Base-by-base conservation (phyloP, 768 basidiomycete genomes). In the Krasilnikovozyma curviuscula region DNA sequence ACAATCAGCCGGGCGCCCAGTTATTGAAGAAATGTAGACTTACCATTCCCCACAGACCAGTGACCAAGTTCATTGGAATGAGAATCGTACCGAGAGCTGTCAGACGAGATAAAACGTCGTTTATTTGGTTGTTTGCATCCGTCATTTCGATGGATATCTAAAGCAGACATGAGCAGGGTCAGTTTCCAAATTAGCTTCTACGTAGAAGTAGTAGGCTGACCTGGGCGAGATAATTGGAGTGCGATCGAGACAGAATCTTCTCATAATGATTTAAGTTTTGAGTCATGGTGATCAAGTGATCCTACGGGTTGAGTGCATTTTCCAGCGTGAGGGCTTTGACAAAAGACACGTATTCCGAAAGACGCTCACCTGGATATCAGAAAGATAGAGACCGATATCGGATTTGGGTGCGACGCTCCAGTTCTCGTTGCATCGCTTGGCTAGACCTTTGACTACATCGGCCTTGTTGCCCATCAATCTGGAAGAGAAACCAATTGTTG, bases 61-160 rank as follows among this genome's bases (percentile, higher is more conserved):
- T 98, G 43, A 98, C 76, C 64, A 97, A 66, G 65, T 97, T 97
- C 61, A 66, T 61, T 8, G 59, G 61, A 54, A 98, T 79, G 56
- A 97, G 79, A 5, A 98, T 77, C 6, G 93, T 98, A 73, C 93
- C 93, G 39, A 98, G 73, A 9, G 45, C 21, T 5, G 27, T 58
- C 63, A 53, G 38, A 57, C 60, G 83, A 85, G 5, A 31, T 28
- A 97, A 75, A 2, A 98, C 93, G 61, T 97, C 88, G 67, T 98
- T 98, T 69, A 97, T 98, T 69, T 97, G 88, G 65, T 98, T 98
- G 68, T 98, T 98, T 34, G 93, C 93, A 59, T 40, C 31, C 30
- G 86, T 91, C 91, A 97, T 98, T 69, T 97, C 93, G 66, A 98
- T 97, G 35, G 88, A 93, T 57, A 98, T 98, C n/a, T n/a, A n/a